Percentiles rank a stretch among this genome's conserved stretches.
These are phyloP conservation scores for Oryza officinalis DNA, from an alignment of 176 grass and related monocot species.

Conservation along the genomic window DNA sequence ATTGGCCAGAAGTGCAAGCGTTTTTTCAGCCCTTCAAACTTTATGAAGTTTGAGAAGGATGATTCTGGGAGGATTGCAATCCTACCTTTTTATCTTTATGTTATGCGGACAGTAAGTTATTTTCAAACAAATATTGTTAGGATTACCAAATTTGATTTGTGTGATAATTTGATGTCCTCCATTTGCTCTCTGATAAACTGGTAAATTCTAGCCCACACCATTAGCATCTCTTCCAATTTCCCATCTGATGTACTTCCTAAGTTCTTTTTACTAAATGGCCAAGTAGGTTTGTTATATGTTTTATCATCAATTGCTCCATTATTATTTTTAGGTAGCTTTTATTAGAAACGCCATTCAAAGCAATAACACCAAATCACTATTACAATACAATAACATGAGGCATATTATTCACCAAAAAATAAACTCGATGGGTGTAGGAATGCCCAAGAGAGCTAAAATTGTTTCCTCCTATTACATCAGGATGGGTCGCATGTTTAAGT, in stretches of 20 bases:
- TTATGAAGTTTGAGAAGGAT: conserved; percentile 99
- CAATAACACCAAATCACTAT: background rate
- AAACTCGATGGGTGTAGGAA: background rate
- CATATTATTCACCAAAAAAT: background rate
- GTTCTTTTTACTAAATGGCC: background rate
- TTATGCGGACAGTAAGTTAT: conserved; percentile 91
- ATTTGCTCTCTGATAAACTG: background rate
- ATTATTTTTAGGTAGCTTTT: background rate
- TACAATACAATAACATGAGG: conserved; percentile 4
- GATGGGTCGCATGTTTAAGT: background rate
- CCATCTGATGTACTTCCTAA: background rate
- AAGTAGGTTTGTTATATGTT: background rate
- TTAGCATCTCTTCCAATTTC: background rate
- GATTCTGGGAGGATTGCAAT: conserved; percentile 99
- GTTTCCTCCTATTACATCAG: background rate
- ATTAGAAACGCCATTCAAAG: background rate
- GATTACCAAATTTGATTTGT: conserved; percentile 11
- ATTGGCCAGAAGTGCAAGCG: conserved; percentile 96
- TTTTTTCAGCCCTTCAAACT: conserved; percentile 99
- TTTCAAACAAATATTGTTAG: conserved; percentile 10
- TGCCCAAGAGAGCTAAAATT: background rate
- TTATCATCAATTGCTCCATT: background rate
- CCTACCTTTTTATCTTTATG: conserved; percentile 98
- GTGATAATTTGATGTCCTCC: background rate
- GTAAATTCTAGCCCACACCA: background rate